phyloP scores from a whole-genome alignment of 768 basidiomycete genomes.

The Calocera viscosa region DNA sequence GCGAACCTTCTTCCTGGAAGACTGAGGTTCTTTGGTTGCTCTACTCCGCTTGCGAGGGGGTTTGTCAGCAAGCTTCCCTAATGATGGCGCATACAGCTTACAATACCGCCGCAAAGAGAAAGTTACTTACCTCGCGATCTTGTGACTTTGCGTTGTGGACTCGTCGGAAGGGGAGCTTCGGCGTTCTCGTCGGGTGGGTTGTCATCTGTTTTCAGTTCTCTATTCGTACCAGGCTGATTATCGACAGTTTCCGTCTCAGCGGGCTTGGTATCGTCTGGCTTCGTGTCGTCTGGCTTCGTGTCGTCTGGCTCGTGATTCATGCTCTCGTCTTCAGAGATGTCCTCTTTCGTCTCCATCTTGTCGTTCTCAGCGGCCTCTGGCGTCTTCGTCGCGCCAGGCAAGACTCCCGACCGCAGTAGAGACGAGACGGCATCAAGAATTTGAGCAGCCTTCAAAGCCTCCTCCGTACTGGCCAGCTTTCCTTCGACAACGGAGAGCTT shows the following conservation, averaged over 20 bases:
- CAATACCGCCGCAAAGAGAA: neutral
- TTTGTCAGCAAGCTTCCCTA: neutral
- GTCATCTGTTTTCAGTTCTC: neutral
- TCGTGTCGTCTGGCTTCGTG: too few relatives aligned
- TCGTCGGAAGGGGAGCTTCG: neutral
- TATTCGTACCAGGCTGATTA: too few relatives aligned
- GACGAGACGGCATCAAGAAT: neutral
- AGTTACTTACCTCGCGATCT: neutral
- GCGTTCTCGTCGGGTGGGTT: neutral
- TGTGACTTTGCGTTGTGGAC: neutral
- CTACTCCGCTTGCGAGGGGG: neutral
- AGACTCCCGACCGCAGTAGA: neutral
- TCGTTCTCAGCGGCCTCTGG: too few relatives aligned
- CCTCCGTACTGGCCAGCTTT: neutral
- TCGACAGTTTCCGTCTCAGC: too few relatives aligned
- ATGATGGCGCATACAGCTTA: neutral
- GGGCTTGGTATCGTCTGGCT: too few relatives aligned
- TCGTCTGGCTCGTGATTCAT: too few relatives aligned
- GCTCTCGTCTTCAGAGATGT: too few relatives aligned
- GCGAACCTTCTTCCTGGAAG: conserved; percentile 1
- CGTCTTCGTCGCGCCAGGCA: too few relatives aligned
- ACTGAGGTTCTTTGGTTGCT: neutral
- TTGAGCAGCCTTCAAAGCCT: neutral
- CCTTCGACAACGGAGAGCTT: neutral
- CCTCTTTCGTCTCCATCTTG: too few relatives aligned